These are phyloP conservation scores for Candolleomyces eurysporus DNA, from an alignment of 768 basidiomycete species.

Conservation along the genomic window DNA sequence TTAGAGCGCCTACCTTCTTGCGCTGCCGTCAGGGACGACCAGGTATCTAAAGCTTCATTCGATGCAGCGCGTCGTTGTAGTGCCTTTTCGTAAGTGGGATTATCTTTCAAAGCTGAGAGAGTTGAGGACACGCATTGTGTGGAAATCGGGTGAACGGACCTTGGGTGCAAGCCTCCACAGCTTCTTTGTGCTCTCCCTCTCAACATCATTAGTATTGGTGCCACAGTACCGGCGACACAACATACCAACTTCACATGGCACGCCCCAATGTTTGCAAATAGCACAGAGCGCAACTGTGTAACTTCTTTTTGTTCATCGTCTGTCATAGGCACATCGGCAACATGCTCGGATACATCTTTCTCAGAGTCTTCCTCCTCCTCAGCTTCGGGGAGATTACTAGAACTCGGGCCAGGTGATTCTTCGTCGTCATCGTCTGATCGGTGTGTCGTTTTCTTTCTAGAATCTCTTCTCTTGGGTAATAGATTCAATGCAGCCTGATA, in stretches of 20 bases:
- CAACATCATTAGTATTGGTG: no score
- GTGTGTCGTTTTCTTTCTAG: conserved; percentile 3
- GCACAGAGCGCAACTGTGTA: conserved; percentile 48
- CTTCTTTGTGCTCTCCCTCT: conserved; percentile 77
- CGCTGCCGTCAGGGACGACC: conserved; percentile 79
- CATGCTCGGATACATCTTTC: neutral
- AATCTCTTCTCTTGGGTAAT: conserved; percentile 50
- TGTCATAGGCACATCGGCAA: neutral
- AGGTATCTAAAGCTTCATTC: conserved; percentile 77
- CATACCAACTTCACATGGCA: conserved; percentile 79
- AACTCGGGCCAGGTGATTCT: neutral
- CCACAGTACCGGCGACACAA: neutral
- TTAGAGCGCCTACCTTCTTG: conserved; percentile 65
- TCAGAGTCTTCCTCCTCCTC: neutral
- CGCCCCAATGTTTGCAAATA: conserved; percentile 88
- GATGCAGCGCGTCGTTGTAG: conserved; percentile 85
- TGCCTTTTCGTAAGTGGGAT: conserved; percentile 84
- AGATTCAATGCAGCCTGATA: conserved; percentile 70
- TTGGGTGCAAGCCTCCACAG: conserved; percentile 77
- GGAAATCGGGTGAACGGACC: conserved; percentile 35
- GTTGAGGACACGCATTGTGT: neutral
- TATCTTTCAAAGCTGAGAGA: conserved; percentile 73
- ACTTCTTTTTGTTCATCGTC: conserved; percentile 14
- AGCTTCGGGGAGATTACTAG: neutral
- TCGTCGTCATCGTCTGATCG: neutral